Conservation (phyloP, 331 rosid species). For the Saraca asoca region DNA sequence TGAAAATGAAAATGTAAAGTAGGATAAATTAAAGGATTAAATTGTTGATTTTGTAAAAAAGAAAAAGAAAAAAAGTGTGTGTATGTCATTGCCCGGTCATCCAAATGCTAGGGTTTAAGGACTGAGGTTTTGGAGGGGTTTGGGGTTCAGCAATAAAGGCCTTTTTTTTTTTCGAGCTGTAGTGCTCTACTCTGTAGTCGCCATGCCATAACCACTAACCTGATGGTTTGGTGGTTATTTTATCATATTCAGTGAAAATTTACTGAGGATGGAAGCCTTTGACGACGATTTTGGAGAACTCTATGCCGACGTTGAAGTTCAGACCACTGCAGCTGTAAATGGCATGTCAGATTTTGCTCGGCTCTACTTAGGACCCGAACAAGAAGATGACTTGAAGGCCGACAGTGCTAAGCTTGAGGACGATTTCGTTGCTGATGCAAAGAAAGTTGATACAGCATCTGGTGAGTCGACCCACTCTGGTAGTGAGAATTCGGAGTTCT, state of each 20-base stretch:
- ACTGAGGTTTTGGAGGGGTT: no score
- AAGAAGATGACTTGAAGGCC: slow-evolving; percentile 11
- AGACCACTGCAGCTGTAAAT: slow-evolving; percentile 32
- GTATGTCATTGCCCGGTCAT: no score
- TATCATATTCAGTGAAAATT: neutral
- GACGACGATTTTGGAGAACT: slow-evolving; percentile 71
- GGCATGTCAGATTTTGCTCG: slow-evolving; percentile 25
- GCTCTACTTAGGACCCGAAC: slow-evolving; percentile 22
- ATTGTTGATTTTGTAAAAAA: no score
- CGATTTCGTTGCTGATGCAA: slow-evolving; percentile 8
- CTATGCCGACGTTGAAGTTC: slow-evolving; percentile 48
- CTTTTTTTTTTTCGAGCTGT: no score
- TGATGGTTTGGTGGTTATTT: no score
- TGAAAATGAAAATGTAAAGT: no score
- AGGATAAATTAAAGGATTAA: no score
- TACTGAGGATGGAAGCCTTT: slow-evolving; percentile 37
- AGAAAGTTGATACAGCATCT: slow-evolving; percentile 8
- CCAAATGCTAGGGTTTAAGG: no score
- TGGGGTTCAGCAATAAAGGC: no score
- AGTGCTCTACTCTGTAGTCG: neutral
- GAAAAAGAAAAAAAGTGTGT: no score
- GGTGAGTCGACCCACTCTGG: slow-evolving; percentile 20
- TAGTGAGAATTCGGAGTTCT: slow-evolving; percentile 16
- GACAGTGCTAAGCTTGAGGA: neutral
- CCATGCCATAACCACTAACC: neutral